Evolutionary conservation across 306 rosid genomes (phyloP).

Genomic region (Rubus parviflorus): DNA sequence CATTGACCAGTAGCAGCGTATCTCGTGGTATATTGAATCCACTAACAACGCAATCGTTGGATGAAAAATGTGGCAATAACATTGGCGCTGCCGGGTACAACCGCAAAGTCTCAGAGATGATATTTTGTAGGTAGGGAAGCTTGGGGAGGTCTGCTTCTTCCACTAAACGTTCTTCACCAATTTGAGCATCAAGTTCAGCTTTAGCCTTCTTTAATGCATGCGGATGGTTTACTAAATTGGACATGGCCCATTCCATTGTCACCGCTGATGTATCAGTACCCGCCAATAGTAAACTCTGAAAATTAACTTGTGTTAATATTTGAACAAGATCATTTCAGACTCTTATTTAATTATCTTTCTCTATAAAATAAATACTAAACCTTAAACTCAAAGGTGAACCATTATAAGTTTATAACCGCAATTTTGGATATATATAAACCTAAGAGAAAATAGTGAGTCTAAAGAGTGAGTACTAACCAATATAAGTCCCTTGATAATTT

Average conservation of each 20-base stretch:
- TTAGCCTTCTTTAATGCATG: background rate
- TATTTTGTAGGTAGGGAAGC: slow-evolving; percentile 31
- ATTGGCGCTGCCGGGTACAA: slow-evolving; percentile 21
- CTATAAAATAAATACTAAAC: too few species aligned
- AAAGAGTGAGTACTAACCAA: background rate
- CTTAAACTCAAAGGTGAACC: too few species aligned
- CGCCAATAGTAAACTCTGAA: background rate
- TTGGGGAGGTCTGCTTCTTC: slow-evolving; percentile 36
- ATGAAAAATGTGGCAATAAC: slow-evolving; percentile 36
- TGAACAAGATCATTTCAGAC: too few species aligned
- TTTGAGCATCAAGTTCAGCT: slow-evolving; percentile 24
- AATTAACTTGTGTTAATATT: background rate
- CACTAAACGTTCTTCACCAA: slow-evolving; percentile 32
- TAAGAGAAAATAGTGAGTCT: too few species aligned
- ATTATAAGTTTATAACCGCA: too few species aligned
- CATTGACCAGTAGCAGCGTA: too few species aligned
- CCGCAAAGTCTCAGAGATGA: background rate
- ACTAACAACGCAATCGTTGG: slow-evolving; percentile 26
- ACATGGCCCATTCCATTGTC: slow-evolving; percentile 6
- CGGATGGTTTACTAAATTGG: slow-evolving; percentile 3
- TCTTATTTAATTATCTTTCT: too few species aligned
- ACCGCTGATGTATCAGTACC: background rate
- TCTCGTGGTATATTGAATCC: background rate
- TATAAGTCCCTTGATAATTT: too few species aligned
- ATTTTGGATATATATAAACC: too few species aligned